Evolutionary conservation across 768 basidiomycete species (phyloP).

Genomic region (Trametes punicea): DNA sequence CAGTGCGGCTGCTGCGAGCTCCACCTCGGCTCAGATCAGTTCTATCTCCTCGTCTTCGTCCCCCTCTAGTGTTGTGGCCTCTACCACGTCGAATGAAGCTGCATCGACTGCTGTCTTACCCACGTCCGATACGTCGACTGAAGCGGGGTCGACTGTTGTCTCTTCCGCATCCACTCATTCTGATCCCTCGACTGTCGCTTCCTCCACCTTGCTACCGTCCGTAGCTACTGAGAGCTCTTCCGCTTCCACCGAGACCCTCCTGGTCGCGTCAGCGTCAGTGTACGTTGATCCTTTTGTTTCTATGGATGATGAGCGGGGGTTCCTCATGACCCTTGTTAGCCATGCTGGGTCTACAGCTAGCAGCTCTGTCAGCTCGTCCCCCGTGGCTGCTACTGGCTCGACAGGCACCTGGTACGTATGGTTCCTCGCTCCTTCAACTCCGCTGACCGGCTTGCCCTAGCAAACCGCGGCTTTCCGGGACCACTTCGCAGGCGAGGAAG

Average conservation of each 20-base stretch:
- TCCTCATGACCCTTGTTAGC: neutral
- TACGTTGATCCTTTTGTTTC: neutral
- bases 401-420: constrained; percentile 1
- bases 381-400: neutral
- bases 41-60: too few relatives aligned
- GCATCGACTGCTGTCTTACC: too few relatives aligned
- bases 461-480: neutral
- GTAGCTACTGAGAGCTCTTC: neutral
- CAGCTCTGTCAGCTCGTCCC: neutral
- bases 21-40: too few relatives aligned
- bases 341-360: neutral
- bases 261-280: neutral
- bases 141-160: too few relatives aligned
- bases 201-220: too few relatives aligned
- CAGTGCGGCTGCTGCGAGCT: too few relatives aligned
- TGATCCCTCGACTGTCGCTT: too few relatives aligned
- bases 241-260: too few relatives aligned
- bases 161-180: too few relatives aligned
- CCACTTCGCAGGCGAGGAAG: constrained; percentile 1
- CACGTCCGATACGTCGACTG: too few relatives aligned
- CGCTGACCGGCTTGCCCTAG: neutral
- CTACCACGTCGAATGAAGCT: too few relatives aligned
- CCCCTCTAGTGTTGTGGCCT: too few relatives aligned
- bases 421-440: neutral
- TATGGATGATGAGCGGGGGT: neutral